Evolutionary conservation across 1,284 basidiomycete genomes (phyloP), one percentile per base, ranked within the genome.

Genomic region (Cryptococcus sp.): DNA sequence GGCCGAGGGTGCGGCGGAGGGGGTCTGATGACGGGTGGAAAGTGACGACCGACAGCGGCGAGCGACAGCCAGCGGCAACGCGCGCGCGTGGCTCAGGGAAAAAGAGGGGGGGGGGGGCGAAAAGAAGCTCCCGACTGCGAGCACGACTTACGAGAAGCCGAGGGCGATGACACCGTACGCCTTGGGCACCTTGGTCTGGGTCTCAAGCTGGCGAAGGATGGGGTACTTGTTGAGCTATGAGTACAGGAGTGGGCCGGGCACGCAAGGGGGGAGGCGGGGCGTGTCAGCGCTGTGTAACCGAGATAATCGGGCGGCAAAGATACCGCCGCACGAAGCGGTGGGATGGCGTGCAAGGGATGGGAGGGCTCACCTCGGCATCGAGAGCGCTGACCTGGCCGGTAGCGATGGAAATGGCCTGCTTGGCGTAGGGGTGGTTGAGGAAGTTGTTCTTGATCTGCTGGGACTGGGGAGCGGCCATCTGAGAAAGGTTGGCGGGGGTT

Each of bases 121-220:
- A 33, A n/a, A 49, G 46, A 49, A 28, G 40, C 40, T 21, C 16
- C 7, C 5, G 40, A 4, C 4, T 4, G 40, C 40, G 12, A 15
- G 46, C 4, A 33, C 39, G 18, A 71, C 74, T 66, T 49, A 77
- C 77, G 73, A 93, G 77, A 81, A 68, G 61, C 87, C 80, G 62
- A 83, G 82, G 59, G 88, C 90, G 67, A 97, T 79, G 68, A 89
- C 90, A 63, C 87, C 83, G 79, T 95, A 94, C 18, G 90, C 84
- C 84, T 98, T 98, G 68, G 95, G 94, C 45, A 98, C 80, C 71
- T 90, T 87, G 6, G 91, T 94, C 77, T 87, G 87, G 76, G 88
- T 83, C 82, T 98, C 94, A 67, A 97, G 77, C 70, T 84, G 82
- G 80, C 83, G 85, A 70, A 94, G 81, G 57, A 87, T 81, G 37